Evolutionary conservation across 306 rosid genomes (phyloP).

Genomic region (Rosa rugosa): DNA sequence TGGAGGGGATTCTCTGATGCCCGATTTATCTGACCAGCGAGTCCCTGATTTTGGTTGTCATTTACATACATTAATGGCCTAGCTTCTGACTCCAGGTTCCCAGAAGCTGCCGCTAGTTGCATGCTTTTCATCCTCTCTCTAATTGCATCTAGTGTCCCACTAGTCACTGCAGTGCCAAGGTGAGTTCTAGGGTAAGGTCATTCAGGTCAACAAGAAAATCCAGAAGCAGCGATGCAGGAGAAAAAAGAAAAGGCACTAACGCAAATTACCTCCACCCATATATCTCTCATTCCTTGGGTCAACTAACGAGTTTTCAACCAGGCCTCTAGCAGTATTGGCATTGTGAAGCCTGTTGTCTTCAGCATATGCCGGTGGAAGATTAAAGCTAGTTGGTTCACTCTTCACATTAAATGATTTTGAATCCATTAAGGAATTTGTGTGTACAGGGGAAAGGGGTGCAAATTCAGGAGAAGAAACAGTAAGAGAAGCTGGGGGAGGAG

Average conservation of each 20-base stretch:
- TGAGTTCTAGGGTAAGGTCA: conserved; percentile 22
- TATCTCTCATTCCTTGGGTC: conserved; percentile 87
- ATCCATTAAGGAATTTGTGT: conserved; percentile 72
- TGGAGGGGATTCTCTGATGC: conserved; percentile 62
- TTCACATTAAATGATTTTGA: conserved; percentile 60
- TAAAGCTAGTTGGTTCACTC: conserved; percentile 76
- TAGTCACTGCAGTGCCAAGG: conserved; percentile 55
- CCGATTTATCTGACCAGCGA: conserved; percentile 55
- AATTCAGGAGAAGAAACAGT: conserved; percentile 82
- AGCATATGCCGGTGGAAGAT: conserved; percentile 73
- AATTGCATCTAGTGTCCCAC: conserved; percentile 94
- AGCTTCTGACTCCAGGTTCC: conserved; percentile 55
- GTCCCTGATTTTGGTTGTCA: conserved; percentile 59
- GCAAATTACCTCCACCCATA: conserved; percentile 69
- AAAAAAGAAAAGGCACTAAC: not conserved
- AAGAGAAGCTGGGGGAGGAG: conserved; percentile 91
- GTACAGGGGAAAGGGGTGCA: conserved; percentile 82
- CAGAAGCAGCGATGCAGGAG: too few relatives aligned
- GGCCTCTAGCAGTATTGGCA: conserved; percentile 59
- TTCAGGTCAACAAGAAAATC: not conserved
- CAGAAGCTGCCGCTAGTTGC: conserved; percentile 85
- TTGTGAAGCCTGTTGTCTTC: conserved; percentile 65
- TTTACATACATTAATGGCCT: conserved; percentile 59
- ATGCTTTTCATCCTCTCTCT: conserved; percentile 96
- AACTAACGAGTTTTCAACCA: conserved; percentile 52